Base-by-base conservation (phyloP, 495 filamentous ascomycete genomes). In the Cercophora newfieldiana region DNA sequence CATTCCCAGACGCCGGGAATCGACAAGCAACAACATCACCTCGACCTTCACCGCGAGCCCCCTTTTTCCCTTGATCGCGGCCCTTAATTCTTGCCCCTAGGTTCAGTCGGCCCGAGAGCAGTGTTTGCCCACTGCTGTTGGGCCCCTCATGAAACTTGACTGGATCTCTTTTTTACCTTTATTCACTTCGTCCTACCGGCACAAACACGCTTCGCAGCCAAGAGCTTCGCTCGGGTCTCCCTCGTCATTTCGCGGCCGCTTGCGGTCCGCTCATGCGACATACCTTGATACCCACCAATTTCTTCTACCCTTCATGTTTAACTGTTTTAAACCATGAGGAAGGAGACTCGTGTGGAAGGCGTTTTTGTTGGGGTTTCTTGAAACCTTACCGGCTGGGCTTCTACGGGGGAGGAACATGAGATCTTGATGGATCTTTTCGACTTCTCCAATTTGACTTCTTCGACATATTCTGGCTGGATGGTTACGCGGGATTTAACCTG, bases 271-370 rank as follows among this genome's bases (percentile, higher is more conserved):
- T 16, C 16, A 21, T 55, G 16, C 59, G n/a, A 33, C 50, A 18
- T 50, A 60, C 49, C 61, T 56, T 63, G 61, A 63, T 63, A 63
- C 61, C 61, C 61, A 31, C 28, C 30, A 8, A 4, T 56, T 44
- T 63, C 22, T 33, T 63, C 28, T 12, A 12, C 26, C 25, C 47
- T 50, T 62, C 47, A 25, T 62, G 25, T 51, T n/a, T 24, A 50
- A 21, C 24, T 16, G 21, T 19, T 62, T 24, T 24, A 53, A 29
- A 16, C 7, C 19, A 37, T 63, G 49, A 22, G 49, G 49, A 24
- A 25, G 3, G 28, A 28, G 50, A 56, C 14, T 1, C 16, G 12
- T 16, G 7, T 19, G 48, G n/a, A 55, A 21, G 30, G 50, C 49
- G 29, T 21, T 24, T 7, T 31, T 28, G 28, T 31, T 22, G 29